Base-by-base conservation (phyloP, 352 stramenopile species). In the Pythium monospermum region DNA sequence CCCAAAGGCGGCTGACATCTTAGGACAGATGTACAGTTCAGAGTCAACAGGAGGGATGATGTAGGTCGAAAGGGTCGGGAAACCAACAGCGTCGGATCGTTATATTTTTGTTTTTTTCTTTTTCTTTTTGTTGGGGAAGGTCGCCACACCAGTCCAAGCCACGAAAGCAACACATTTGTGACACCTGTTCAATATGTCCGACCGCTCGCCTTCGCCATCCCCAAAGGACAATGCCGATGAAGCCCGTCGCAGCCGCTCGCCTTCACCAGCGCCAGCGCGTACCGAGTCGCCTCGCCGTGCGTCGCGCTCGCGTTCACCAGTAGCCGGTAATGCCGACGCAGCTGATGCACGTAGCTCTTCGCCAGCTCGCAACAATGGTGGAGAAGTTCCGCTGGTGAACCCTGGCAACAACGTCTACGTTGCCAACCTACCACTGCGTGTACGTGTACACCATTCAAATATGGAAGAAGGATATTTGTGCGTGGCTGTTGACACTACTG, bases 321-420 rank as follows among this genome's bases (percentile, higher is more conserved):
- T 52, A 56, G n/a, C 19, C 49, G 47, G 45, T 28, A 19, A 23
- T 43, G 23, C 52, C 6, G 42, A 32, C 2, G 48, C 28, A 27
- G 47, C 25, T n/a, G n/a, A n/a, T n/a, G n/a, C n/a, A n/a, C n/a
- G n/a, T n/a, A n/a, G n/a, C n/a, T n/a, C n/a, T n/a, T 44, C 37
- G 36, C 50, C n/a, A 52, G 30, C 39, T 46, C 8, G 57, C 38
- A 32, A 45, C 21, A 25, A n/a, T n/a, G n/a, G n/a, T n/a, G n/a
- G n/a, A n/a, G n/a, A n/a, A n/a, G n/a, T n/a, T n/a, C n/a, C n/a
- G 31, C 32, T 45, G 12, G 39, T 15, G 6, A 91, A 91, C 66
- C 72, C 72, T 2, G 81, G 81, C 58, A 91, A 91, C 68, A 89
- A 88, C 54, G 57, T 91, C 49, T 91, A 91, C 41, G 75, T 90